phyloP scores from a whole-genome alignment of 2,329 filamentous ascomycete species.

The Phialophora expanda region DNA sequence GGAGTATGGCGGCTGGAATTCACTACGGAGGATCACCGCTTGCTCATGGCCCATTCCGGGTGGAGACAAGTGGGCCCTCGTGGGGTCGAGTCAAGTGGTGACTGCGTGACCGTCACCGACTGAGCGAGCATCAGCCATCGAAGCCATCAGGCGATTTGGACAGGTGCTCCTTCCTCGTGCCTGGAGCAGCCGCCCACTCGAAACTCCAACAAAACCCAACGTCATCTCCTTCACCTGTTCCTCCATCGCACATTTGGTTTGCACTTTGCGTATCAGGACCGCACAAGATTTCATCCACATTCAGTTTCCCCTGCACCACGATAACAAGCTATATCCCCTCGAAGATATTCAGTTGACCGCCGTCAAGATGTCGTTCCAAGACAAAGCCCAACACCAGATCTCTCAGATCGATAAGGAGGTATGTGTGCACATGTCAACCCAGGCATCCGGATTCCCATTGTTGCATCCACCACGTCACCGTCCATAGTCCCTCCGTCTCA shows the following conservation, averaged over 20 bases:
- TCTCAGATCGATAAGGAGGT: conserved; percentile 73
- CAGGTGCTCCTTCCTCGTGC: background rate
- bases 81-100: background rate
- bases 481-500: background rate
- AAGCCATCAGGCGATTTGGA: background rate
- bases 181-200: conserved; percentile 10
- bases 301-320: background rate
- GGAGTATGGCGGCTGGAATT: background rate
- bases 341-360: conserved; percentile 6
- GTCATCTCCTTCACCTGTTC: conserved; percentile 11
- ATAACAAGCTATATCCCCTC: conserved; percentile 3
- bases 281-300: conserved; percentile 9
- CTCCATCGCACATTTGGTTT: conserved; percentile 17
- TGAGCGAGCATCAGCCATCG: background rate
- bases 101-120: background rate
- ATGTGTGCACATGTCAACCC: conserved; percentile 38
- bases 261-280: conserved; percentile 8
- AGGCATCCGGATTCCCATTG: conserved; percentile 15
- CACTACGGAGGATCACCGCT: background rate
- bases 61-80: background rate
- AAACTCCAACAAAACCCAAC: conserved; percentile 2
- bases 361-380: conserved; percentile 57
- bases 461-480: background rate
- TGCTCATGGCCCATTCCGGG: background rate
- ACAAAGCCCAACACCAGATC: conserved; percentile 67